Evolutionary conservation across 1,139 yeast genomes (phyloP), one percentile per base, ranked within the genome.

Genomic region (Meyerozyma athensensis): DNA sequence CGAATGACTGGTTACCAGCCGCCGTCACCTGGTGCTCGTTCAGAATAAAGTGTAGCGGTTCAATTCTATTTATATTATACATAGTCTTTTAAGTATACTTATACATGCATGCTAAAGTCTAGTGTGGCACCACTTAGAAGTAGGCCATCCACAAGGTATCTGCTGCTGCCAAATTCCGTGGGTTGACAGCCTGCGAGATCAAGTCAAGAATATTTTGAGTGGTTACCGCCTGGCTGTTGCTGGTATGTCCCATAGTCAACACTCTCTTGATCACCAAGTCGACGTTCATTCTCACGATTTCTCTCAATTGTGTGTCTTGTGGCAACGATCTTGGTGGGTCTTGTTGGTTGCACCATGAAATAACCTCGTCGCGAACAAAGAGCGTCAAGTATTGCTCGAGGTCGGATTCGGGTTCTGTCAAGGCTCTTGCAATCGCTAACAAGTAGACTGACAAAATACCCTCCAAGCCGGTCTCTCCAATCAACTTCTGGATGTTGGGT

Each of bases 121-220:
- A n/a, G n/a, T n/a, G n/a, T n/a, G n/a, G n/a, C n/a, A n/a, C n/a
- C n/a, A 22, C 28, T 41, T 64, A 84, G 48, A 90, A 75, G 66
- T 89, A 92, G 1, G 98, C 95, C 96, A 92, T 89, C 94, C 96
- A 92, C 45, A 87, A 72, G 21, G 90, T 83, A 53, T 94, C 98
- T 14, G 96, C 85, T 43, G 89, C 81, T 10, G 97, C 97, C 56
- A 94, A 68, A 52, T 87, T 87, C 51, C 96, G 78, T 23, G 98
- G 97, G 55, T 90, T 92, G 10, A 92, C 98, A 4, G 99, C 97
- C 54, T 86, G 94, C 3, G 96, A 84, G 39, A 94, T 87, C 55
- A 92, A 74, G 50, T 92, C 97, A 49, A 92, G 74, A 24, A 90
- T 87, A 44, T 86, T 84, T 57, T 92, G 98, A 35, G 96, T 87